Evolutionary conservation across 495 filamentous ascomycete genomes (phyloP).

Genomic region (Neurospora sublineolata): DNA sequence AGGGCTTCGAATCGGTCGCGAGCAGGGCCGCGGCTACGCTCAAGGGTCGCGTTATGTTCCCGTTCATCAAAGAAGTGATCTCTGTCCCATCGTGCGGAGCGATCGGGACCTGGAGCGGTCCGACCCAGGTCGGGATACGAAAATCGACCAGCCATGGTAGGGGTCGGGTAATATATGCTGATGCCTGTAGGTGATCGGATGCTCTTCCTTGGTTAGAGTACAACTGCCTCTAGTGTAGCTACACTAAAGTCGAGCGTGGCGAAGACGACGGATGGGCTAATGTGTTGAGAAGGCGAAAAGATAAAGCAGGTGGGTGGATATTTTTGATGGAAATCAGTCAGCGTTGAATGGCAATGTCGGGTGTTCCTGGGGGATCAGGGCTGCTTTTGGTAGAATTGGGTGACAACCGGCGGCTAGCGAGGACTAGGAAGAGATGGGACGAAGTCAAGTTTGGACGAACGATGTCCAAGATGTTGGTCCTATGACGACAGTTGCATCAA

Average conservation of each 20-base stretch:
- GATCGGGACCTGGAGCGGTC: constrained; percentile 17
- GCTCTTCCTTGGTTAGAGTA: background rate
- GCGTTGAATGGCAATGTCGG: background rate
- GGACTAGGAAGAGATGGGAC: background rate
- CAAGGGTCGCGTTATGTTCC: constrained; percentile 10
- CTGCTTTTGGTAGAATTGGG: background rate
- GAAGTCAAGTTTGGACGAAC: background rate
- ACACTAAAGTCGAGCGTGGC: background rate
- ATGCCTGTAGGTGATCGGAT: background rate
- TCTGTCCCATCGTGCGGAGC: constrained; percentile 32
- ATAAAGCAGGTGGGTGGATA: background rate
- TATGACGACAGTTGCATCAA: constrained; percentile 15
- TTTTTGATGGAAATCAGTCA: background rate
- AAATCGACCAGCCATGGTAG: constrained; percentile 20
- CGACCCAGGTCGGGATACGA: constrained; percentile 24
- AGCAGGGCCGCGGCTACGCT: constrained; percentile 22
- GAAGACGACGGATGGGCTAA: background rate
- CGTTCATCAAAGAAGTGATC: constrained; percentile 26
- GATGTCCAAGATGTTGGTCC: constrained; percentile 18
- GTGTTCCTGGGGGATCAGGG: background rate
- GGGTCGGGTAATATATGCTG: background rate
- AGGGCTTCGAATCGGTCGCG: constrained; percentile 22
- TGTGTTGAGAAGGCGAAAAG: background rate
- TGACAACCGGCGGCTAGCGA: background rate
- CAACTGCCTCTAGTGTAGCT: background rate